phyloP scores from a whole-genome alignment of 2,329 filamentous ascomycete genomes.

The Periconia sp. region DNA sequence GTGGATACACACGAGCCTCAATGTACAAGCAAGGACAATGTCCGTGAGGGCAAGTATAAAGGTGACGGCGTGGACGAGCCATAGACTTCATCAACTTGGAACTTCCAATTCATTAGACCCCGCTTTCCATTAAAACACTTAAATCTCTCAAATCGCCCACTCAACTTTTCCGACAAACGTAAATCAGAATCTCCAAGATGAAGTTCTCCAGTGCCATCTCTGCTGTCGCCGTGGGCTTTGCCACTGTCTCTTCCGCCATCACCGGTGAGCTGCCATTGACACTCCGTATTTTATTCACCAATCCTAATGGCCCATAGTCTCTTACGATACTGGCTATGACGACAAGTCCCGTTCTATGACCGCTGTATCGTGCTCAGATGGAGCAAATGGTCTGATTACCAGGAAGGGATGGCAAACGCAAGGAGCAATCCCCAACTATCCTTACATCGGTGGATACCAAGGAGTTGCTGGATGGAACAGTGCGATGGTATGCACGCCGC shows the following conservation, averaged over 20 bases:
- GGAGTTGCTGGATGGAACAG: slow-evolving; percentile 56
- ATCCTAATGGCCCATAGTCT: slow-evolving; percentile 55
- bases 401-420: slow-evolving; percentile 64
- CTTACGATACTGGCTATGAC: slow-evolving; percentile 77
- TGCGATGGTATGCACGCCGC: slow-evolving; percentile 25
- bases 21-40: slow-evolving; percentile 17
- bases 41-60: slow-evolving; percentile 33
- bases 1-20: slow-evolving; percentile 19
- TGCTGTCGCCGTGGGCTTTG: slow-evolving; percentile 31
- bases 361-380: slow-evolving; percentile 70
- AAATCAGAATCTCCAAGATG: slow-evolving; percentile 30
- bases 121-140: slow-evolving; percentile 8
- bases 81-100: slow-evolving; percentile 23
- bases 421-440: slow-evolving; percentile 53
- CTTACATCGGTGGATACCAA: slow-evolving; percentile 56
- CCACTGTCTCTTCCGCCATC: slow-evolving; percentile 41
- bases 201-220: slow-evolving; percentile 37
- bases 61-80: slow-evolving; percentile 12
- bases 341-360: slow-evolving; percentile 61
- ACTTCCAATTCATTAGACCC: slow-evolving; percentile 12
- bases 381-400: slow-evolving; percentile 69
- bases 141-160: slow-evolving; percentile 1
- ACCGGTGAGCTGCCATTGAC: slow-evolving; percentile 25
- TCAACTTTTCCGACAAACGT: slow-evolving; percentile 3
- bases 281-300: not conserved